phyloP scores from a whole-genome alignment of 176 grass and related monocot genomes.

The Cenchrus purpureus region DNA sequence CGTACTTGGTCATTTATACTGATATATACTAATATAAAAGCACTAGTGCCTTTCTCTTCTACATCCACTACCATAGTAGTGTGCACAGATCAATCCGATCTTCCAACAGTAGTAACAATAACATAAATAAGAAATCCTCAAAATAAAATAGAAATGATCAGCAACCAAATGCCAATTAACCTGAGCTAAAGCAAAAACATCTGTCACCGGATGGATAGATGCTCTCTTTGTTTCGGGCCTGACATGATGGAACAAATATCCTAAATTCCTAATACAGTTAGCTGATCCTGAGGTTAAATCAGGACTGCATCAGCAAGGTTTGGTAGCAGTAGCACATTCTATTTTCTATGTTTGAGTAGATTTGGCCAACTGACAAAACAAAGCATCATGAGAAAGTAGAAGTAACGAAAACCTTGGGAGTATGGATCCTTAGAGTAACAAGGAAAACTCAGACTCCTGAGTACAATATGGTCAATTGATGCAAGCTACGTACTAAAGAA shows the following conservation, averaged over 20 bases:
- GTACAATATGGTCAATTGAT: too few species aligned
- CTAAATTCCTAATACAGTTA: neutral
- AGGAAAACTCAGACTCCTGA: too few species aligned
- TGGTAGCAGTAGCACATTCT: slow-evolving; percentile 18
- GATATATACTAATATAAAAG: neutral
- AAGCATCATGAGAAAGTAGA: neutral
- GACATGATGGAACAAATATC: neutral
- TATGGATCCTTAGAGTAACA: too few species aligned
- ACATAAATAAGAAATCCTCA: neutral
- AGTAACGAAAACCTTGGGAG: slow-evolving; percentile 19
- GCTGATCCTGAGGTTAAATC: neutral
- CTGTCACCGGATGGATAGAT: neutral
- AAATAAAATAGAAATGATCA: neutral
- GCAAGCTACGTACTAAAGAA: too few species aligned
- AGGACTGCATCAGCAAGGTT: slow-evolving; percentile 9
- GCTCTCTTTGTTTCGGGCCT: neutral
- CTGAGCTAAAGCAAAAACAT: slow-evolving; percentile 21
- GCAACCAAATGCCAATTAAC: neutral
- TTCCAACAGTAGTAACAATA: neutral
- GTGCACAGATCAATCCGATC: neutral
- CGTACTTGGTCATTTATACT: neutral
- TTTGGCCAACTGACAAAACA: slow-evolving; percentile 34
- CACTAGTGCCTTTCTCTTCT: neutral
- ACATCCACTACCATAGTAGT: neutral
- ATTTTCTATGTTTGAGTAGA: slow-evolving; percentile 11